Conservation (phyloP, 2,329 filamentous ascomycete species). For the Elsinoe ampelina region DNA sequence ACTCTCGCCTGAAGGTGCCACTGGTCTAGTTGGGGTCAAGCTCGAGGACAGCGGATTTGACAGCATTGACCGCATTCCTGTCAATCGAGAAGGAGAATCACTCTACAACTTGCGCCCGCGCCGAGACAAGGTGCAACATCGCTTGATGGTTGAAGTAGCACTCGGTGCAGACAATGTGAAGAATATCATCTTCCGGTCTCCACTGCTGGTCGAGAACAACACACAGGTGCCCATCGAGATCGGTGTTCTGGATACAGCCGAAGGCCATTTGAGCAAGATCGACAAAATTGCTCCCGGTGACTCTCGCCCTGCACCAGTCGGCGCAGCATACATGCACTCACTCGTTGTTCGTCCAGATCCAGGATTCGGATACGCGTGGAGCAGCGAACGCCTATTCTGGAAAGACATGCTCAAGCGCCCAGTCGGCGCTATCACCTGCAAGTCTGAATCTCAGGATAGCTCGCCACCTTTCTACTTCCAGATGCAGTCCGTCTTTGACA, state of each 20-base stretch:
- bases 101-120: slow-evolving; percentile 83
- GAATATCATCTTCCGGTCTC: slow-evolving; percentile 90
- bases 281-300: slow-evolving; percentile 95
- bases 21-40: slow-evolving; percentile 69
- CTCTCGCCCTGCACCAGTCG: slow-evolving; percentile 79
- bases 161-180: slow-evolving; percentile 95
- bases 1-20: slow-evolving; percentile 71
- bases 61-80: slow-evolving; percentile 72
- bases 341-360: slow-evolving; percentile 84
- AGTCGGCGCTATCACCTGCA: slow-evolving; percentile 79
- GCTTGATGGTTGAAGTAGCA: slow-evolving; percentile 82
- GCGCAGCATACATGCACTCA: slow-evolving; percentile 81
- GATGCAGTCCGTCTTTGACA: slow-evolving; percentile 77
- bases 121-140: slow-evolving; percentile 75
- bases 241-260: slow-evolving; percentile 77
- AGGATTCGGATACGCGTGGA: slow-evolving; percentile 95
- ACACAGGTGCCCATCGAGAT: slow-evolving; percentile 94
- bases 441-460: slow-evolving; percentile 70
- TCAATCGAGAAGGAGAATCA: slow-evolving; percentile 90
- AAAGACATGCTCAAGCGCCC: slow-evolving; percentile 77
- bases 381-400: slow-evolving; percentile 83
- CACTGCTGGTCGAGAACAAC: slow-evolving; percentile 85
- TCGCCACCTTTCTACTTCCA: slow-evolving; percentile 90
- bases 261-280: slow-evolving; percentile 88
- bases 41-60: slow-evolving; percentile 94